Percentiles rank a stretch among this genome's conserved stretches.
phyloP scores from a whole-genome alignment of 352 stramenopile genomes.

The Phytopythium litorale region DNA sequence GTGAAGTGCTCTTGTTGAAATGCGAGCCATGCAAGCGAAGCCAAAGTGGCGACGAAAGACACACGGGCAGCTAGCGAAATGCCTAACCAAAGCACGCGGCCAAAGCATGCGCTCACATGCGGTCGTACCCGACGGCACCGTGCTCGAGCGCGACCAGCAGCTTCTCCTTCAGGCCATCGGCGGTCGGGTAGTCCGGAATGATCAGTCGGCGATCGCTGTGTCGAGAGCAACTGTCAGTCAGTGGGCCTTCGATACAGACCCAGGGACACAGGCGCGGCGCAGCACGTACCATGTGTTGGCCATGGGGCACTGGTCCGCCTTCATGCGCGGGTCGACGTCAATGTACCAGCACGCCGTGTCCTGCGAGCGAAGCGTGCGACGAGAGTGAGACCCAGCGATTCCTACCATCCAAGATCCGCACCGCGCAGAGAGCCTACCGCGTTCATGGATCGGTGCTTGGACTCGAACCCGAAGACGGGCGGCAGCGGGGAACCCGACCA shows the following conservation, averaged over 20 bases:
- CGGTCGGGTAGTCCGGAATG: slow-evolving; percentile 56
- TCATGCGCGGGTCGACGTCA: slow-evolving; percentile 50
- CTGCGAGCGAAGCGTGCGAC: slow-evolving; percentile 13
- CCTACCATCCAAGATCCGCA: background rate
- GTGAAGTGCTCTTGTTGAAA: background rate
- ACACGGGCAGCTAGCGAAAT: background rate
- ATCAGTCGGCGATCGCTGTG: slow-evolving; percentile 67
- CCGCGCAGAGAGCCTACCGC: slow-evolving; percentile 29
- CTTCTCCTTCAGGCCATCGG: slow-evolving; percentile 51
- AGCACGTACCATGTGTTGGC: slow-evolving; percentile 68
- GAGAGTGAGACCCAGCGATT: background rate
- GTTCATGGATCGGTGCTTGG: slow-evolving; percentile 43
- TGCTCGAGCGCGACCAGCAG: slow-evolving; percentile 53
- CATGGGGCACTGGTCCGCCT: slow-evolving; percentile 49
- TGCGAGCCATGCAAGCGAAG: background rate
- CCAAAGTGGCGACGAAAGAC: background rate
- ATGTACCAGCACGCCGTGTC: slow-evolving; percentile 66
- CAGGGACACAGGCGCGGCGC: background rate
- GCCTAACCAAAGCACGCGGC: background rate
- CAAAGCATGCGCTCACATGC: too few relatives aligned
- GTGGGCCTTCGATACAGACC: background rate
- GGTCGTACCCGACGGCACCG: slow-evolving; percentile 69
- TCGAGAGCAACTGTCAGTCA: slow-evolving; percentile 2
- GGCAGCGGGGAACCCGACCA: slow-evolving; percentile 68
- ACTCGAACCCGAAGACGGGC: slow-evolving; percentile 72